A percentile compares a stretch with the other conserved stretches of the same genome.
Conservation (phyloP, 768 basidiomycete genomes). For the Imleria badia region DNA sequence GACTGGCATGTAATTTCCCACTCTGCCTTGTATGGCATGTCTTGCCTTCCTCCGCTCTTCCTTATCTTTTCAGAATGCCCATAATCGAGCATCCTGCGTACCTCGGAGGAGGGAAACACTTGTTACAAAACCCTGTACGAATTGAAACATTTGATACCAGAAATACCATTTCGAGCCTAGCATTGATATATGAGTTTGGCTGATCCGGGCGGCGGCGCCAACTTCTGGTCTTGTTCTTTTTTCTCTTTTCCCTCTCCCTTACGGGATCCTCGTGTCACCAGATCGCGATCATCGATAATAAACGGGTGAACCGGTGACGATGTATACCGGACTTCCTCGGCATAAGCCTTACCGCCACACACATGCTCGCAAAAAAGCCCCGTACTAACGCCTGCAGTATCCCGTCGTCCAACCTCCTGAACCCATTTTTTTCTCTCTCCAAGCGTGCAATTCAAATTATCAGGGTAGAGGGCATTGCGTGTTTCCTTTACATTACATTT, state of each 20-base stretch:
- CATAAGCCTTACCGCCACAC: background rate
- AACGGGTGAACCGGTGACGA: background rate
- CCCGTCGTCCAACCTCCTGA: too few relatives aligned
- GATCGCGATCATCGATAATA: slow-evolving; percentile 11
- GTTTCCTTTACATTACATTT: background rate
- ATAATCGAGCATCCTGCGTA: slow-evolving; percentile 7
- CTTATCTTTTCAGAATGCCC: slow-evolving; percentile 8
- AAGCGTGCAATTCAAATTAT: background rate
- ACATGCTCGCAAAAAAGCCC: background rate
- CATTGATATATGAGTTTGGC: slow-evolving; percentile 6
- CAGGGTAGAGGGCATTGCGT: background rate
- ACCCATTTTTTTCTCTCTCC: background rate
- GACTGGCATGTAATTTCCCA: slow-evolving; percentile 9
- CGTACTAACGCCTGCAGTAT: background rate
- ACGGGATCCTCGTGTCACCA: slow-evolving; percentile 5
- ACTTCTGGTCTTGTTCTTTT: background rate
- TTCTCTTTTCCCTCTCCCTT: background rate
- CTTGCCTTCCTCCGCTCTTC: slow-evolving; percentile 5
- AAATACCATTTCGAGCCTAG: slow-evolving; percentile 6
- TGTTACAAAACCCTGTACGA: slow-evolving; percentile 18
- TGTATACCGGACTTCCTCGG: slow-evolving; percentile 9
- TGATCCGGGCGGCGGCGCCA: slow-evolving; percentile 14
- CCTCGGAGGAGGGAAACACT: slow-evolving; percentile 9
- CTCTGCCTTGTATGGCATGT: slow-evolving; percentile 13
- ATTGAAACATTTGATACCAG: slow-evolving; percentile 24